Evolutionary conservation across 495 filamentous ascomycete species (phyloP), one percentile per base, ranked within the genome.

Genomic region (Tirmania nivea): DNA sequence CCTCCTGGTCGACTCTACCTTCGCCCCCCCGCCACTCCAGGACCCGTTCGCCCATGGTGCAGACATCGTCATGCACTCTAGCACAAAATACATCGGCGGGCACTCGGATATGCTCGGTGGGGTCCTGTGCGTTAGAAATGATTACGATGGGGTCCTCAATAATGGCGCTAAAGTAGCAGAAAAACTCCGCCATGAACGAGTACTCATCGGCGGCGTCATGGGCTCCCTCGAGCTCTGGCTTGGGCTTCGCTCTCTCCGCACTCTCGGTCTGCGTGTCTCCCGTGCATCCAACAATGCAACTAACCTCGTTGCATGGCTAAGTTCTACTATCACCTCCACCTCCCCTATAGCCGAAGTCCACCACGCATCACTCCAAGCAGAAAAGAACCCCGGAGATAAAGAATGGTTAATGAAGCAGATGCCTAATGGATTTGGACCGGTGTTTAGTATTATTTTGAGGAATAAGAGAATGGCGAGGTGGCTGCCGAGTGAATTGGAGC

Each of bases 11-110:
- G 90, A 97, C 67, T 75, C 80, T 0, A 97, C 90, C 0, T 94
- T 97, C 63, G 90, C 77, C 1, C 90, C 90, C n/a, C 90, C 90
- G 12, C 79, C 79, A 20, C 71, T 97, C 37, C 81, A 84, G 65
- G 84, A 94, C 59, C 90, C 90, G 2, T 92, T 94, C 63, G 48
- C 60, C 35, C 78, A 70, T 60, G 87, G 86, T 54, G 84, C 80
- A 3, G 87, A 95, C 66, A 65, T 84, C 0, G 77, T 94, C 19
- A 81, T 95, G 81, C 90, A 97, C 66, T 78, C 74, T 20, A 90
- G 85, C 11, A 90, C 87, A 9, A 97, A 97, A 72, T 97, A 94
- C 65, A 75, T 97, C 55, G 90, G 90, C 17, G 90, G 90, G 0
- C 90, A 97, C 68, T 83, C 77, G 57, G 90, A 97, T 67, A 69